A percentile compares a stretch with the other conserved stretches of the same genome.
phyloP scores from a whole-genome alignment of 2,329 filamentous ascomycete genomes.

The Amauroascus verrucosus region DNA sequence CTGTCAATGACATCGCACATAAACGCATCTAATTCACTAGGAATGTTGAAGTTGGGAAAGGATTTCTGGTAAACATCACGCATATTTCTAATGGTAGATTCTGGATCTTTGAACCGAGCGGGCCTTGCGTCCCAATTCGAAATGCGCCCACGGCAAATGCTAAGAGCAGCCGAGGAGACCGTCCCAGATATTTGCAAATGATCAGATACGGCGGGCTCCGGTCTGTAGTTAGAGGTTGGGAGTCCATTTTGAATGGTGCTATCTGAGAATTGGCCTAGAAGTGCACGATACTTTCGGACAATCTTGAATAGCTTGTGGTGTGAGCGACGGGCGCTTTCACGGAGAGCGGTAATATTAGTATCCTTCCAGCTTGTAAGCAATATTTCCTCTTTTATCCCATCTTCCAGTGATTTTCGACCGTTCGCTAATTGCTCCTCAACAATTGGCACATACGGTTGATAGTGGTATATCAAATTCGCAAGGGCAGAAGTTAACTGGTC shows the following conservation, averaged over 20 bases:
- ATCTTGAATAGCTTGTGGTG: constrained; percentile 87
- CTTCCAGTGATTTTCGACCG: constrained; percentile 69
- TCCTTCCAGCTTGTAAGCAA: constrained; percentile 96
- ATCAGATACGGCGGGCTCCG: not conserved
- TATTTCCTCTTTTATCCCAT: constrained; percentile 85
- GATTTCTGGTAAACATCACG: constrained; percentile 48
- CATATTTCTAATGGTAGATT: constrained; percentile 66
- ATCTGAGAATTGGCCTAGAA: constrained; percentile 67
- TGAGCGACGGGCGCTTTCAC: constrained; percentile 79
- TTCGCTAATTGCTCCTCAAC: constrained; percentile 56
- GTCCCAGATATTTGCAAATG: not conserved
- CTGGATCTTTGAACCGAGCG: constrained; percentile 59
- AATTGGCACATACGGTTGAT: constrained; percentile 56
- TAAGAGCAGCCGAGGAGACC: constrained; percentile 25
- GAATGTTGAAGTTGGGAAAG: constrained; percentile 45
- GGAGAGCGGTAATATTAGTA: constrained; percentile 80
- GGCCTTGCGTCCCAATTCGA: constrained; percentile 39
- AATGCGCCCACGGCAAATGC: constrained; percentile 24
- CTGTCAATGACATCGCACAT: constrained; percentile 56
- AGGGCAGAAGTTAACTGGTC: constrained; percentile 54
- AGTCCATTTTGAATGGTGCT: constrained; percentile 38
- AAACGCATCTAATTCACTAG: constrained; percentile 55
- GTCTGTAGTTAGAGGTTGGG: constrained; percentile 26
- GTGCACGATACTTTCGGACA: constrained; percentile 74
- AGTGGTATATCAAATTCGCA: constrained; percentile 66